These are phyloP conservation scores for Cryptosporidium felis DNA, from an alignment of 169 alveolate species.

Conservation along the genomic window DNA sequence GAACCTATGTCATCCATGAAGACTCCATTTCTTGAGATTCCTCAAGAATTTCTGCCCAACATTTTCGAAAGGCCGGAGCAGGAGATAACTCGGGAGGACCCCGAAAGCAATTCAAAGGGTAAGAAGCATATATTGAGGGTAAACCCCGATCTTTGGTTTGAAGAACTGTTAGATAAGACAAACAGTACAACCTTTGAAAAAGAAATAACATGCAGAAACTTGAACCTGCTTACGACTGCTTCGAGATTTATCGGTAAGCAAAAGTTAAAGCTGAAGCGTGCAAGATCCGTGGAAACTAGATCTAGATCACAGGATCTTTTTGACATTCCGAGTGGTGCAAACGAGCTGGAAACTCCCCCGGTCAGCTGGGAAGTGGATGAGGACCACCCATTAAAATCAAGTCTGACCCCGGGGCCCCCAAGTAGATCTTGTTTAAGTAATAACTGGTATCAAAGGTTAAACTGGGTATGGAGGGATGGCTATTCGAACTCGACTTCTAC, in stretches of 20 bases:
- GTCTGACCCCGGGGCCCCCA: conserved; percentile 64
- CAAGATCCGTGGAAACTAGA: conserved; percentile 24
- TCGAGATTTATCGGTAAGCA: conserved; percentile 60
- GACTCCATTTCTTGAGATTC: conserved; percentile 7
- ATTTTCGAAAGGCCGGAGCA: conserved; percentile 66
- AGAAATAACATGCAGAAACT: conserved; percentile 63
- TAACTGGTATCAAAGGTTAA: conserved; percentile 66
- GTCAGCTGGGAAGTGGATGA: conserved; percentile 58
- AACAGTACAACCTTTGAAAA: conserved; percentile 53
- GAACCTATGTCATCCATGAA: neutral
- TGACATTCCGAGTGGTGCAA: conserved; percentile 50
- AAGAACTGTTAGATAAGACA: conserved; percentile 39
- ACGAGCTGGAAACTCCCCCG: conserved; percentile 50
- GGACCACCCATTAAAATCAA: conserved; percentile 63
- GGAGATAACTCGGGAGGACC: neutral
- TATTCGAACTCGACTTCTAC: neutral
- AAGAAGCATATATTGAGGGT: conserved; percentile 23
- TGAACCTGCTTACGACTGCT: conserved; percentile 27
- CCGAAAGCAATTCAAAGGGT: neutral
- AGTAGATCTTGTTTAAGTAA: conserved; percentile 63
- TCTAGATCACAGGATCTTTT: conserved; percentile 2
- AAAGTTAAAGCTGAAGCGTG: conserved; percentile 5
- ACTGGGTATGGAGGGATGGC: conserved; percentile 63
- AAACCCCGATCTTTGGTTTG: conserved; percentile 69
- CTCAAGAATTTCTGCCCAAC: neutral